A percentile compares a stretch with the other conserved stretches of the same genome.
These are phyloP conservation scores for Mimosa pudica DNA, from an alignment of 306 rosid genomes.

Conservation along the genomic window DNA sequence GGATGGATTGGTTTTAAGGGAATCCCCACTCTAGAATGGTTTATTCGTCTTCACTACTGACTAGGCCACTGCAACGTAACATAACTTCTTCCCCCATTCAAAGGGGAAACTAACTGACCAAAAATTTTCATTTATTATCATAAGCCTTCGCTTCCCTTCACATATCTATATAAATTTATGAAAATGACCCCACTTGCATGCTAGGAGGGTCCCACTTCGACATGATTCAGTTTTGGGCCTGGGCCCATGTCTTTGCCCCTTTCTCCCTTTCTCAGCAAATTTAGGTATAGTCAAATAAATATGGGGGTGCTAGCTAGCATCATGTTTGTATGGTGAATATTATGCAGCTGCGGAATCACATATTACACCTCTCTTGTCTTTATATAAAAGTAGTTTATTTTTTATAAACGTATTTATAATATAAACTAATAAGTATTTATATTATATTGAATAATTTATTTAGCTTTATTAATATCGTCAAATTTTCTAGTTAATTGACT, in stretches of 20 bases:
- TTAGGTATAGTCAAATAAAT: constrained; percentile 35
- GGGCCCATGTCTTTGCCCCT: neutral
- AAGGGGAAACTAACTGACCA: constrained; percentile 40
- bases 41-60: constrained; percentile 56
- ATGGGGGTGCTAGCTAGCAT: neutral
- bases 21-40: constrained; percentile 44
- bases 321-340: neutral
- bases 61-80: neutral
- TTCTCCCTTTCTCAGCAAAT: neutral
- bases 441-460: too few relatives aligned
- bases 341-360: too few relatives aligned
- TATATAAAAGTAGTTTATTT: too few relatives aligned
- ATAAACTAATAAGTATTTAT: too few relatives aligned
- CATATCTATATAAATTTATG: neutral
- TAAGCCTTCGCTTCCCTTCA: neutral
- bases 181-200: constrained; percentile 23
- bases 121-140: constrained; percentile 10
- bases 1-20: neutral
- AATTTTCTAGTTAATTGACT: too few relatives aligned
- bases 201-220: neutral
- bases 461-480: too few relatives aligned
- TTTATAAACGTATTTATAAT: too few relatives aligned
- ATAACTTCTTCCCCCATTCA: constrained; percentile 38
- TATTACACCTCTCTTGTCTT: too few relatives aligned
- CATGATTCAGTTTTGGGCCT: constrained; percentile 18